Evolutionary conservation across 139 green algal species (phyloP), one percentile per base, ranked within the genome.

Genomic region (Tetraselmis chui): DNA sequence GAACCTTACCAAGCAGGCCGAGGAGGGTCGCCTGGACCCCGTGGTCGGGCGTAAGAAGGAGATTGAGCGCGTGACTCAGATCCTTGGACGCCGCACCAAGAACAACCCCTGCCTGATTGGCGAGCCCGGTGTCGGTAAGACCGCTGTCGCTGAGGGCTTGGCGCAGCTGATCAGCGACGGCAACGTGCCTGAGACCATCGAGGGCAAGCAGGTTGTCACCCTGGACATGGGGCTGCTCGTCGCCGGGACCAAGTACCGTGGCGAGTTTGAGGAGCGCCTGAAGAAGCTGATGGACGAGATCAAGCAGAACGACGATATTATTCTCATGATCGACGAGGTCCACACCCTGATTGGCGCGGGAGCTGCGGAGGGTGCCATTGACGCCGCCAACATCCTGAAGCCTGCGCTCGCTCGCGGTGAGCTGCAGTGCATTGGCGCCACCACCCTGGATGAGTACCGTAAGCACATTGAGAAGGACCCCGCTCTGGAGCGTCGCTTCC

Each of bases 251-350:
- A 99, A 99, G 93, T 99, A 99, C 89, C 92, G 97, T 30, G 97
- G 97, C 78, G 97, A 99, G 90, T 99, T 99, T 91, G 97, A 99
- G 92, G 97, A 99, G 93, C 93, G 97, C 25, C 90, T 99, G 45
- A 99, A 99, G 95, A 99, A 99, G 94, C 92, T 99, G 45, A 99
- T 99, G 97, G 95, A 99, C 45, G 97, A 99, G 92, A 98, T 99
- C 90, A 99, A 99, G 94, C 91, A 98, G 91, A 97, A 97, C 84
- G 93, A 97, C 59, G 93, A 99, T 79, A 99, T 99, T 86, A 99
- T 99, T 81, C 95, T 99, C 83, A 90, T 97, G 84, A 97, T 97
- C 77, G 93, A 97, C 87, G 93, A 98, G 90, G 92, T 99, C 28
- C 97, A 99, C 94, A 99, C 97, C 1, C 90, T 99, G 75, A 99